Percentiles rank a stretch among this genome's conserved stretches.
Evolutionary conservation across 306 rosid genomes (phyloP).

Genomic region (Geum urbanum): DNA sequence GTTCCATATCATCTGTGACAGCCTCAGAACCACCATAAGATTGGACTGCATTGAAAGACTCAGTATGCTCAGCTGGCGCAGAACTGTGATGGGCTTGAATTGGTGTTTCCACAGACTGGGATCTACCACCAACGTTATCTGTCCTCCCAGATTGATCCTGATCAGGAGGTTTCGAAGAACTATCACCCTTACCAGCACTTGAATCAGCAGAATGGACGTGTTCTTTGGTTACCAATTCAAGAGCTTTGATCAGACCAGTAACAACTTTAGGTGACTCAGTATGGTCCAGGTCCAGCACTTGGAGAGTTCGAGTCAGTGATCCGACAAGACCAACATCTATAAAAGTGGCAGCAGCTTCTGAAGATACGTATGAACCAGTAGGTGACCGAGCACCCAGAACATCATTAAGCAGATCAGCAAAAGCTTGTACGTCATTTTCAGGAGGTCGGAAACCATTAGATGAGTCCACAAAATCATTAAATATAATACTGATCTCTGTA

Average conservation of each 20-base stretch:
- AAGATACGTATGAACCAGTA: constrained; percentile 71
- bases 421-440: constrained; percentile 61
- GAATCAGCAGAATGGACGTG: constrained; percentile 67
- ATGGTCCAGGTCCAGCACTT: constrained; percentile 89
- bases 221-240: constrained; percentile 88
- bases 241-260: constrained; percentile 75
- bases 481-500: constrained; percentile 58
- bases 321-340: constrained; percentile 79
- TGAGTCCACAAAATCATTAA: constrained; percentile 69
- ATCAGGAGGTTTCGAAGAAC: constrained; percentile 56
- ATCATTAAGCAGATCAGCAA: constrained; percentile 81
- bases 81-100: constrained; percentile 58
- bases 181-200: constrained; percentile 59
- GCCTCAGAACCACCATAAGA: constrained; percentile 88
- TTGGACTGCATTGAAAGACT: constrained; percentile 52
- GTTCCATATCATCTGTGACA: constrained; percentile 94
- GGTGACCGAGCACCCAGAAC: constrained; percentile 85
- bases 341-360: constrained; percentile 85
- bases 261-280: constrained; percentile 86
- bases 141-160: constrained; percentile 47
- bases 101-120: constrained; percentile 63
- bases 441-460: constrained; percentile 58
- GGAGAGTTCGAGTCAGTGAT: constrained; percentile 61
- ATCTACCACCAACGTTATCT: constrained; percentile 44
- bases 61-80: constrained; percentile 51